Conservation (phyloP, 2,329 filamentous ascomycete species). For the Cryoendolithus antarcticus region DNA sequence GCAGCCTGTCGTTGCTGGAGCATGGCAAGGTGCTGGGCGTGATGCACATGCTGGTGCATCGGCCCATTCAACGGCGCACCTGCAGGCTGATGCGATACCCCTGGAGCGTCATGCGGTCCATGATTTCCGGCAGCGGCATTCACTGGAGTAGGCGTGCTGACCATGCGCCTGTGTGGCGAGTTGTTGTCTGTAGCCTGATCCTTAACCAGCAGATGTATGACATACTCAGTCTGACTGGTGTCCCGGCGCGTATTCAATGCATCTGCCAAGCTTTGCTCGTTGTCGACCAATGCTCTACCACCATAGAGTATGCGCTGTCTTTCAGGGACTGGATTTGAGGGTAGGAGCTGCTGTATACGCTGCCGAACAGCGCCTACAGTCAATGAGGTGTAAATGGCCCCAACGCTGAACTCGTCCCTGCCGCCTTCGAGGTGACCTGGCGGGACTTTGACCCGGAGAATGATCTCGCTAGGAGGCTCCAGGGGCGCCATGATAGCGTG, state of each 20-base stretch:
- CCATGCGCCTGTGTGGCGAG: no score
- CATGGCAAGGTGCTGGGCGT: conserved; percentile 4
- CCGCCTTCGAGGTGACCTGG: conserved; percentile 17
- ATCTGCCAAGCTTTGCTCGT: conserved; percentile 35
- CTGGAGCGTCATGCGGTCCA: neutral
- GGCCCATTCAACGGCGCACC: neutral
- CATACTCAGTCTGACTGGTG: conserved; percentile 24
- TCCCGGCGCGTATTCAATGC: conserved; percentile 41
- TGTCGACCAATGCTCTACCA: conserved; percentile 40
- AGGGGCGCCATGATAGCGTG: conserved; percentile 14
- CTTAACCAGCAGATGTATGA: conserved; percentile 22
- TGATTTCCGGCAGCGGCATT: no score
- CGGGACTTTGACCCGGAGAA: conserved; percentile 21
- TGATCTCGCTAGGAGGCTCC: conserved; percentile 19
- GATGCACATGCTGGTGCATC: neutral
- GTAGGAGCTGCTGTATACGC: conserved; percentile 37
- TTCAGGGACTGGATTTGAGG: conserved; percentile 31
- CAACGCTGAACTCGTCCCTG: conserved; percentile 18
- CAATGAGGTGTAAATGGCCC: conserved; percentile 17
- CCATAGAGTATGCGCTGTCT: conserved; percentile 47
- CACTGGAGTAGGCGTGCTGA: no score
- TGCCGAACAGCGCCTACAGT: conserved; percentile 43
- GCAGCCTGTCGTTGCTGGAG: conserved; percentile 9
- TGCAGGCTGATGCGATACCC: neutral
- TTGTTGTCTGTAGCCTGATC: conserved; percentile 2